phyloP scores from a whole-genome alignment of 2,329 filamentous ascomycete genomes.

The Paraphoma sp. region DNA sequence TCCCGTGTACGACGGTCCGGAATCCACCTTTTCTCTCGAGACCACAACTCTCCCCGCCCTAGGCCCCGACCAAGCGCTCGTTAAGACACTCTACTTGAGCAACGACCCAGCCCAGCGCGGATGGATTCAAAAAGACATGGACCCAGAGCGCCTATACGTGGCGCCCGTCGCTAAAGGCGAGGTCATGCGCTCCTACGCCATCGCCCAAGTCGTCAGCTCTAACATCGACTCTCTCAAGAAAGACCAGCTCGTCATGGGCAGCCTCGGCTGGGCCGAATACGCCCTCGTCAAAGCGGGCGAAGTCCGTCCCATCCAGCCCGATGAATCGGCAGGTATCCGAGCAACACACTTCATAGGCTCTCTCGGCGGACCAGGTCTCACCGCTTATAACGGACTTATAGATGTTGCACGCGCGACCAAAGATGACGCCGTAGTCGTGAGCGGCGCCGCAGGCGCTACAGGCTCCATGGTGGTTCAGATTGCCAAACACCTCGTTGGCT shows the following conservation, averaged over 20 bases:
- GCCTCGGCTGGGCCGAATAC: slow-evolving; percentile 70
- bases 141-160: slow-evolving; percentile 55
- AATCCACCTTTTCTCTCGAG: slow-evolving; percentile 51
- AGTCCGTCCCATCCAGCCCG: slow-evolving; percentile 36
- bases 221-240: slow-evolving; percentile 60
- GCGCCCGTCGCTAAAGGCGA: slow-evolving; percentile 52
- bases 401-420: slow-evolving; percentile 70
- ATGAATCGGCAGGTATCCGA: slow-evolving; percentile 44
- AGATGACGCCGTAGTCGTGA: slow-evolving; percentile 77
- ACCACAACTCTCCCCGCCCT: slow-evolving; percentile 44
- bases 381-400: slow-evolving; percentile 77
- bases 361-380: slow-evolving; percentile 63
- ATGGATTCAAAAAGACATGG: slow-evolving; percentile 54
- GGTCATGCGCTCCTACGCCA: slow-evolving; percentile 68
- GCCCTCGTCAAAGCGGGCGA: slow-evolving; percentile 56
- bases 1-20: slow-evolving; percentile 44
- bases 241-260: slow-evolving; percentile 64
- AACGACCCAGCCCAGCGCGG: slow-evolving; percentile 62
- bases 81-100: slow-evolving; percentile 56
- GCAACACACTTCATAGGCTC: slow-evolving; percentile 56
- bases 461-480: slow-evolving; percentile 72
- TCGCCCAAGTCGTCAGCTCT: slow-evolving; percentile 67
- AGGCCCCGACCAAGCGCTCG: slow-evolving; percentile 51
- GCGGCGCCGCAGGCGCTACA: slow-evolving; percentile 78
- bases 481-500: slow-evolving; percentile 57